Conservation (phyloP, 176 grass and related monocot genomes). For the Avena insularis region DNA sequence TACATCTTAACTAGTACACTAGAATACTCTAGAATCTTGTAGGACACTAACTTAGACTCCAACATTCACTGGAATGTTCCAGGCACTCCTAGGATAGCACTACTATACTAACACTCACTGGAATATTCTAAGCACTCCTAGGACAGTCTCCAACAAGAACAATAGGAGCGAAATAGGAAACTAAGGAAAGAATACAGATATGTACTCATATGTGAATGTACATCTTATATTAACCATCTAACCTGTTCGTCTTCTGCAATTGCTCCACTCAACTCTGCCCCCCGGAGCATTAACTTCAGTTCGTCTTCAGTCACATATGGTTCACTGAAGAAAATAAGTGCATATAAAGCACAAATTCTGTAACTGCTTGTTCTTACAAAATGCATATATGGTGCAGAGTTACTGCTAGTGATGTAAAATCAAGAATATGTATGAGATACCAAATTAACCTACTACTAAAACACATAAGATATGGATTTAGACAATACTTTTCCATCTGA, state of each 20-base stretch:
- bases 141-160: neutral
- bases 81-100: too few relatives aligned
- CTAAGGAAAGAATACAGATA: neutral
- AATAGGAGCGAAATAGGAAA: neutral
- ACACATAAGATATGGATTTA: neutral
- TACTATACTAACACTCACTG: too few relatives aligned
- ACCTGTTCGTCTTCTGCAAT: constrained; percentile 99
- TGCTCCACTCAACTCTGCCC: constrained; percentile 92
- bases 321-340: constrained; percentile 62
- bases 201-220: neutral
- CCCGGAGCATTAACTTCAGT: constrained; percentile 96
- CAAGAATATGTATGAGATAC: neutral
- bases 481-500: neutral
- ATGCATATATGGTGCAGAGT: neutral
- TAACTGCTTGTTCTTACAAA: constrained; percentile 13
- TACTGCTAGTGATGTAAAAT: constrained; percentile 7
- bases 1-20: too few relatives aligned
- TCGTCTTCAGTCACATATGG: constrained; percentile 99
- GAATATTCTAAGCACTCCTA: too few relatives aligned
- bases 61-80: too few relatives aligned
- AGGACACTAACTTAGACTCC: too few relatives aligned
- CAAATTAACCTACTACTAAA: neutral
- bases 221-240: constrained; percentile 35
- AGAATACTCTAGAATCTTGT: too few relatives aligned
- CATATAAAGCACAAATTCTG: constrained; percentile 25